Evolutionary conservation across 1,284 basidiomycete genomes (phyloP).

Genomic region (Trametes pubescens): DNA sequence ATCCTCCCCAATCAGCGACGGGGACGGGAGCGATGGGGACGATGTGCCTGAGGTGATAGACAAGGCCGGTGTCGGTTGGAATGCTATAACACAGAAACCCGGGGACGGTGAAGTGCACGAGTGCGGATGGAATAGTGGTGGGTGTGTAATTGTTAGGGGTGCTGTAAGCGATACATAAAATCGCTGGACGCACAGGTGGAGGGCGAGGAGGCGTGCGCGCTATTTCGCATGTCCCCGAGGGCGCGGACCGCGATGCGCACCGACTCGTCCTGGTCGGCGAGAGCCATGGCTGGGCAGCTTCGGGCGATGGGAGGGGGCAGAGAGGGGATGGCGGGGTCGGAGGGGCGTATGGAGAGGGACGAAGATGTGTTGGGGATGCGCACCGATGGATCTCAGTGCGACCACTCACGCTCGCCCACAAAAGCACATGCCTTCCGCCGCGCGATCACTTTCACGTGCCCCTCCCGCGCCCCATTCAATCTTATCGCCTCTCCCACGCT

Average conservation of each 20-base stretch:
- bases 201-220: constrained; percentile 41
- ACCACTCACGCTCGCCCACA: background rate
- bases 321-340: background rate
- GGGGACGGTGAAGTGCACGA: background rate
- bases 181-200: constrained; percentile 40
- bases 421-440: constrained; percentile 32
- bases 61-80: constrained; percentile 48
- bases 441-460: constrained; percentile 34
- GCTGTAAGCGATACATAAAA: background rate
- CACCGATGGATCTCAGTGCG: background rate
- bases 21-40: constrained; percentile 44
- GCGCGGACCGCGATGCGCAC: constrained; percentile 74
- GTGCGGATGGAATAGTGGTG: background rate
- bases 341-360: constrained; percentile 7
- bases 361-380: background rate
- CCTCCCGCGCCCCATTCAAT: constrained; percentile 20
- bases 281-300: constrained; percentile 33
- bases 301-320: constrained; percentile 11
- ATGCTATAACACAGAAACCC: constrained; percentile 35
- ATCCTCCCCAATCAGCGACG: constrained; percentile 35
- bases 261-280: constrained; percentile 57
- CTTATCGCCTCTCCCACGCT: constrained; percentile 28
- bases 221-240: constrained; percentile 73
- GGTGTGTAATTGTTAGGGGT: constrained; percentile 4
- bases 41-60: constrained; percentile 44